Evolutionary conservation across 2,329 filamentous ascomycete genomes (phyloP), one percentile per base, ranked within the genome.

Genomic region (Fusarium fujikuroi): DNA sequence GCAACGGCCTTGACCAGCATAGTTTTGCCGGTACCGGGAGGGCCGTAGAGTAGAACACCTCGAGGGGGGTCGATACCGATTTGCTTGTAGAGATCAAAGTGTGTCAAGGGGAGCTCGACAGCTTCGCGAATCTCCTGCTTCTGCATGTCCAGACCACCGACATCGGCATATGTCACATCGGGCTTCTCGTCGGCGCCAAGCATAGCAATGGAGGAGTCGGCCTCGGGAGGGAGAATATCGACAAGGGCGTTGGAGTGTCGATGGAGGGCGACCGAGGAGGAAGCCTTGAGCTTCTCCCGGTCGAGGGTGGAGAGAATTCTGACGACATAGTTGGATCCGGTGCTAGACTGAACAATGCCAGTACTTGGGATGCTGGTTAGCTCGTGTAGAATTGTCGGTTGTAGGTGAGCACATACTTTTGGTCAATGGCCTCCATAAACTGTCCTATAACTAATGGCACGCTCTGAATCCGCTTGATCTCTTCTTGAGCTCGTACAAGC

Each of bases 371-470:
- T 32, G 44, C 54, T 23, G 43, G 47, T 70, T 49, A 73, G 69
- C 60, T 52, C 11, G 19, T 32, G 44, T 60, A 56, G 28, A 49
- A 25, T 52, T 47, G 30, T 42, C 32, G 59, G 46, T 28, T 52
- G 47, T 39, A 43, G 58, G 54, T 32, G 66, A 42, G 30, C 57
- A 68, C 89, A 83, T 88, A 97, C 94, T 98, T 99, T 85, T 99
- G 96, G 83, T 99, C 96, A 81, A 99, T 99, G 63, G 96, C 96
- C 85, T 99, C 96, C 96, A 99, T 99, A 82, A 99, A 99, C 85
- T 99, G 96, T 69, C 96, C 96, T 82, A 99, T 99, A 72, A 99
- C 96, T 71, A 99, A 86, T 34, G 96, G 96, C 61, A 99, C 96
- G 83, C 95, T 98, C 86, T 99, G 96, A 83, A 99, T 99, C 76